Evolutionary conservation across 345 rosid genomes (phyloP).

Genomic region (Clausena lansium): DNA sequence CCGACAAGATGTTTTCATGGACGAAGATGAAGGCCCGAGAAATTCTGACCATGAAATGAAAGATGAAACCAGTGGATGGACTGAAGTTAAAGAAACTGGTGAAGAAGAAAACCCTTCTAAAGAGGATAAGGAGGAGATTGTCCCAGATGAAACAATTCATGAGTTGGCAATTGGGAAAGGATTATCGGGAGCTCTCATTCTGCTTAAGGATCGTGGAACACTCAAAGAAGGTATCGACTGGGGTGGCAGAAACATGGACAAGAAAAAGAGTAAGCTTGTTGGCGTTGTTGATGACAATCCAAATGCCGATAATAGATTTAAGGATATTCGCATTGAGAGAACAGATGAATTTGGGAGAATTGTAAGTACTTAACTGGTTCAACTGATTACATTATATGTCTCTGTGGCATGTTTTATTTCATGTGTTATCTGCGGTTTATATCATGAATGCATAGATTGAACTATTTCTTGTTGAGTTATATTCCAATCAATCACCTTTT

Average conservation of each 20-base stretch:
- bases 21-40: constrained; percentile 72
- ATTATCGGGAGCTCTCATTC: constrained; percentile 77
- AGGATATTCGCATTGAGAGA: constrained; percentile 85
- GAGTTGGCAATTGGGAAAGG: constrained; percentile 91
- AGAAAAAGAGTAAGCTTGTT: constrained; percentile 94
- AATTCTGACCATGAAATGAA: constrained; percentile 51
- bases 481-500: not conserved
- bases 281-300: constrained; percentile 60
- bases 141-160: constrained; percentile 81
- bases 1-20: constrained; percentile 85
- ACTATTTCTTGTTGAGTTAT: not conserved
- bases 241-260: constrained; percentile 99
- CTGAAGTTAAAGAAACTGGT: constrained; percentile 50
- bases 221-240: constrained; percentile 86
- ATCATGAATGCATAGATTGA: not conserved
- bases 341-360: constrained; percentile 94
- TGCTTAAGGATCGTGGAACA: constrained; percentile 87
- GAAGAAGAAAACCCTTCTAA: constrained; percentile 43
- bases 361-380: constrained; percentile 49
- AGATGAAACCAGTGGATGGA: constrained; percentile 62
- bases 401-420: not conserved
- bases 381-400: not conserved
- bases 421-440: not conserved
- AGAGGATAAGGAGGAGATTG: constrained; percentile 56
- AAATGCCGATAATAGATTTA: constrained; percentile 40